A percentile compares a stretch with the other conserved stretches of the same genome.
phyloP scores from a whole-genome alignment of 192 early-diverging fungal genomes.

The Lobosporangium transversale region DNA sequence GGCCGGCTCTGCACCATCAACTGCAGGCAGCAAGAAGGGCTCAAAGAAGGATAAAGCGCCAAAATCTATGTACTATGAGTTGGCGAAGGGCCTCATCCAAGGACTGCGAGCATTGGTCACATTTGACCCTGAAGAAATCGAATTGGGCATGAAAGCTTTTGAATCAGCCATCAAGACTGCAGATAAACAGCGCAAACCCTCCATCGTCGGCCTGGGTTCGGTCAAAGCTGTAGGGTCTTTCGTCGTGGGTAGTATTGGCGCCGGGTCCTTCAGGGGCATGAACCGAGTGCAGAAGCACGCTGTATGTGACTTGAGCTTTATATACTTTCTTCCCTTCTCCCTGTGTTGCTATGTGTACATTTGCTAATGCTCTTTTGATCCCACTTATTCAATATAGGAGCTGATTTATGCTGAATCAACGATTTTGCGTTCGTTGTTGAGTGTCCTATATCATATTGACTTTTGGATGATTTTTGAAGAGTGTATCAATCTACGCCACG shows the following conservation, averaged over 20 bases:
- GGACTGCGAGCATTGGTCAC: constrained; percentile 79
- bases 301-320: no score
- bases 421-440: constrained; percentile 78
- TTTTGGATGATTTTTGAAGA: constrained; percentile 80
- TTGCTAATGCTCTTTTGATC: no score
- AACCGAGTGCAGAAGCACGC: constrained; percentile 71
- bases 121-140: constrained; percentile 78
- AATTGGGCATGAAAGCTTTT: constrained; percentile 68
- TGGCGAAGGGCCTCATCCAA: constrained; percentile 76
- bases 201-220: constrained; percentile 56
- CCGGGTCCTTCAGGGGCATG: constrained; percentile 61
- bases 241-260: constrained; percentile 54
- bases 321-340: no score
- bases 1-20: neutral
- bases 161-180: constrained; percentile 71
- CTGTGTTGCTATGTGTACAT: no score
- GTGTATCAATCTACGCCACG: constrained; percentile 76
- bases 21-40: constrained; percentile 1
- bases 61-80: constrained; percentile 75
- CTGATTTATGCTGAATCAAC: constrained; percentile 83
- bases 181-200: constrained; percentile 66
- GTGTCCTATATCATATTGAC: constrained; percentile 79
- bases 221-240: constrained; percentile 60
- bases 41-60: constrained; percentile 34
- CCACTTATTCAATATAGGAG: constrained; percentile 58